These are phyloP conservation scores for Eleusine indica DNA, from an alignment of 176 grass and related monocot genomes.

Conservation along the genomic window DNA sequence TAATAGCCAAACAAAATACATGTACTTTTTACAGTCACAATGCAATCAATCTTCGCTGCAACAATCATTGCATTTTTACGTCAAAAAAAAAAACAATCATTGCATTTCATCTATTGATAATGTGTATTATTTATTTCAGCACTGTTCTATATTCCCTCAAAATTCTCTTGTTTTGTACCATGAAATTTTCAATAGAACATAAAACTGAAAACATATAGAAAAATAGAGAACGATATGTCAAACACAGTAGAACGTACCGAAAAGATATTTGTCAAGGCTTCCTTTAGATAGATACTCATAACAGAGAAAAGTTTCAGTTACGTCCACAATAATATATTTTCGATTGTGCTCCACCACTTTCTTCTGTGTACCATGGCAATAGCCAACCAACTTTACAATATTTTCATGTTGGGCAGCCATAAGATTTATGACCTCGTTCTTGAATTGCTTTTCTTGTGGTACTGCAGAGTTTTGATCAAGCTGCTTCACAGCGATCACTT, in stretches of 20 bases:
- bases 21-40: not conserved
- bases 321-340: slow-evolving; percentile 41
- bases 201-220: not conserved
- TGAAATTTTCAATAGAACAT: not conserved
- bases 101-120: no score
- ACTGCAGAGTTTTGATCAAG: not conserved
- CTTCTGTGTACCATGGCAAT: slow-evolving; percentile 38
- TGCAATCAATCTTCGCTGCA: no score
- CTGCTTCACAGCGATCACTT: slow-evolving; percentile 34
- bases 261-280: slow-evolving; percentile 37
- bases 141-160: no score
- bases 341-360: slow-evolving; percentile 39
- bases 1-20: not conserved
- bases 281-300: slow-evolving; percentile 37
- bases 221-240: not conserved
- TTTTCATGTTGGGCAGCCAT: slow-evolving; percentile 35
- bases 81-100: no score
- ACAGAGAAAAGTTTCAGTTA: slow-evolving; percentile 29
- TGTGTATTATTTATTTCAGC: no score
- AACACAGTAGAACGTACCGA: slow-evolving; percentile 21
- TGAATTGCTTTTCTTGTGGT: not conserved
- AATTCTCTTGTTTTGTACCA: not conserved
- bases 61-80: no score
- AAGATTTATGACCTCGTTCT: slow-evolving; percentile 33
- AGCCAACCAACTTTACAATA: slow-evolving; percentile 29